Evolutionary conservation across 495 filamentous ascomycete species (phyloP).

Genomic region (Daldinia grandis): DNA sequence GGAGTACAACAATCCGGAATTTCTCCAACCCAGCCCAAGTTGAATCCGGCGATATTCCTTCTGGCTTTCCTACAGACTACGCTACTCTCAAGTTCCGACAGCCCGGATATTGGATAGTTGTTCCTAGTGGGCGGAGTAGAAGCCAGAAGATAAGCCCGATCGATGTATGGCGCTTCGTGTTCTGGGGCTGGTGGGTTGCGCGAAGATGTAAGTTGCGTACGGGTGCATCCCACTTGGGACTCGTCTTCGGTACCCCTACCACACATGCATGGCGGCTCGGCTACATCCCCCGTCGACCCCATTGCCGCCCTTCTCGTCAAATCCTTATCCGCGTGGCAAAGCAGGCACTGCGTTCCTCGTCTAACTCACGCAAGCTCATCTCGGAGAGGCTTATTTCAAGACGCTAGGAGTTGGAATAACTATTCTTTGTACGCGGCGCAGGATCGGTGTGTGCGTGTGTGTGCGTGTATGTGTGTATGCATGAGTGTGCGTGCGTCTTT

Average conservation of each 20-base stretch:
- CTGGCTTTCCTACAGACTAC: neutral
- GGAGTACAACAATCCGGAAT: slow-evolving; percentile 4
- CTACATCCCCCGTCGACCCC: slow-evolving; percentile 29
- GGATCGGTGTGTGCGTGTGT: slow-evolving; percentile 13
- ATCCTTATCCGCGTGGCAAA: slow-evolving; percentile 39
- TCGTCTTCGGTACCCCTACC: slow-evolving; percentile 15
- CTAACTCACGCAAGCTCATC: slow-evolving; percentile 12
- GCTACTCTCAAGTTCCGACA: slow-evolving; percentile 7
- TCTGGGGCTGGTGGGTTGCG: slow-evolving; percentile 39
- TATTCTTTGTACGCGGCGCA: slow-evolving; percentile 12
- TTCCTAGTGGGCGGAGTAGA: slow-evolving; percentile 21
- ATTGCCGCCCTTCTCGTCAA: slow-evolving; percentile 22
- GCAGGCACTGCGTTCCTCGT: slow-evolving; percentile 17
- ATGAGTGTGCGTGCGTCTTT: slow-evolving; percentile 14
- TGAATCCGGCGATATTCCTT: slow-evolving; percentile 5
- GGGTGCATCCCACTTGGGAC: slow-evolving; percentile 20
- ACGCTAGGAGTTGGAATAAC: slow-evolving; percentile 14
- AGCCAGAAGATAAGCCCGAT: slow-evolving; percentile 10
- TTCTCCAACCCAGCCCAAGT: slow-evolving; percentile 18
- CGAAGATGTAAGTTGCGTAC: slow-evolving; percentile 21
- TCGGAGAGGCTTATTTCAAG: slow-evolving; percentile 28
- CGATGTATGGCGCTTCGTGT: slow-evolving; percentile 44
- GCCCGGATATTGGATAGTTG: slow-evolving; percentile 23
- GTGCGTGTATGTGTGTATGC: slow-evolving; percentile 10
- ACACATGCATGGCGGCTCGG: slow-evolving; percentile 39